Evolutionary conservation across 164 flowering plant species (phyloP).

Genomic region (Litsea cubeba): DNA sequence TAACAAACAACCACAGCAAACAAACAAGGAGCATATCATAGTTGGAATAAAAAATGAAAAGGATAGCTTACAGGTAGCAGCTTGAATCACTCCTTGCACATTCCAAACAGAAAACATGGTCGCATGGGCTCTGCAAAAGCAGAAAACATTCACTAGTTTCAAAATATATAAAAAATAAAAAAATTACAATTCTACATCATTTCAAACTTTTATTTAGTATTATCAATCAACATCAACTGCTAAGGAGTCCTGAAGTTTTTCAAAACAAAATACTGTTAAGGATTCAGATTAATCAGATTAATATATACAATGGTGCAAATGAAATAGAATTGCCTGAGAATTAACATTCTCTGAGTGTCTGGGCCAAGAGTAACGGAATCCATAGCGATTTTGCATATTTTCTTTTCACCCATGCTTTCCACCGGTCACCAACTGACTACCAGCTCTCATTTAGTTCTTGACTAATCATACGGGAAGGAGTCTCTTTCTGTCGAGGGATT

Average conservation of each 20-base stretch:
- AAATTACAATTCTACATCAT: too few species aligned
- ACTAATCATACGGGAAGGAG: neutral
- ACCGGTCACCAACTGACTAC: neutral
- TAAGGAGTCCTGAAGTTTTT: too few species aligned
- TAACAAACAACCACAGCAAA: neutral
- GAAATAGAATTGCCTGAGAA: neutral
- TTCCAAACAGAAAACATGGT: slow-evolving; percentile 91
- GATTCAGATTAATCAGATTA: too few species aligned
- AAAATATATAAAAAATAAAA: too few species aligned
- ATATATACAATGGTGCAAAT: too few species aligned
- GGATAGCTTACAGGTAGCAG: slow-evolving; percentile 81
- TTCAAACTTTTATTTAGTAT: too few species aligned
- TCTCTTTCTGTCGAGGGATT: slow-evolving; percentile 2
- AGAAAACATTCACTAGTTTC: slow-evolving; percentile 4
- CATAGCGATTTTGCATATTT: neutral
- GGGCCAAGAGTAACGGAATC: too few species aligned
- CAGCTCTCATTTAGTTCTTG: neutral
- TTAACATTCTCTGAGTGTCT: too few species aligned
- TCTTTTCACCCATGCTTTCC: neutral
- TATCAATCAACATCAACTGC: too few species aligned
- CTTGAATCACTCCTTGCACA: slow-evolving; percentile 96
- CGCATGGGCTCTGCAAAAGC: slow-evolving; percentile 82
- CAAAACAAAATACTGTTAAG: too few species aligned
- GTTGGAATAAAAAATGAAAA: neutral
- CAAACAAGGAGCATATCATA: neutral